Base-by-base conservation (phyloP, 2,329 filamentous ascomycete genomes). In the Paracoccidioides brasiliensis region DNA sequence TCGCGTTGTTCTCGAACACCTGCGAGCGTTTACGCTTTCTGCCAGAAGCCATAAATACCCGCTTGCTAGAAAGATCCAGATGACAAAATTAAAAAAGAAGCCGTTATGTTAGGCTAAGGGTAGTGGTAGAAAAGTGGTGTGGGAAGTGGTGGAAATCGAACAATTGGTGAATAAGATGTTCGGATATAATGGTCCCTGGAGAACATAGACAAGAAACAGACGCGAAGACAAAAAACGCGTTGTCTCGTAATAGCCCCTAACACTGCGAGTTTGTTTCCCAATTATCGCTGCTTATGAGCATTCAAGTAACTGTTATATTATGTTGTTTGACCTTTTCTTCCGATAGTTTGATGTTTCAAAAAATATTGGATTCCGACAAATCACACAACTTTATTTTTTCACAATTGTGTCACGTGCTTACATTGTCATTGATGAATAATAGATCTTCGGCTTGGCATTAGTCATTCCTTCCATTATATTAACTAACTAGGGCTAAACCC, bases 1-100 rank as follows among this genome's bases (percentile, higher is more conserved):
- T 40, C 9, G 54, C 61, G 48, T 66, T 63, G 15, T 58, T 58
- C 45, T 56, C 58, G 28, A 53, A 57, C 35, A 57, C 51, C 4
- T 62, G 61, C 7, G 57, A 57, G 55, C 66, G 66, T 62, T 71
- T 72, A 59, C 69, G 65, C 57, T 71, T 72, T 40, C 59, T 64
- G 12, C 59, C 51, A 46, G 59, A 52, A 22, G 56, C 56, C 66
- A 68, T 68, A 33, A 10, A 50, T 35, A 15, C 7, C 41, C 1
- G 49, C 49, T 30, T 40, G 22, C 37, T 57, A 35, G 22, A 37
- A 33, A 28, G 10, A 15, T 8, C 8, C 14, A 45, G n/a, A 38
- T 42, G 15, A n/a, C 28, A 28, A 37, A 15, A 4, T 38, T 22
- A 1, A 38, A 53, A 15, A 10, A 38, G 33, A 8, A 37, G 32